phyloP scores from a whole-genome alignment of 441 rosid species.

The Populus hybrid region DNA sequence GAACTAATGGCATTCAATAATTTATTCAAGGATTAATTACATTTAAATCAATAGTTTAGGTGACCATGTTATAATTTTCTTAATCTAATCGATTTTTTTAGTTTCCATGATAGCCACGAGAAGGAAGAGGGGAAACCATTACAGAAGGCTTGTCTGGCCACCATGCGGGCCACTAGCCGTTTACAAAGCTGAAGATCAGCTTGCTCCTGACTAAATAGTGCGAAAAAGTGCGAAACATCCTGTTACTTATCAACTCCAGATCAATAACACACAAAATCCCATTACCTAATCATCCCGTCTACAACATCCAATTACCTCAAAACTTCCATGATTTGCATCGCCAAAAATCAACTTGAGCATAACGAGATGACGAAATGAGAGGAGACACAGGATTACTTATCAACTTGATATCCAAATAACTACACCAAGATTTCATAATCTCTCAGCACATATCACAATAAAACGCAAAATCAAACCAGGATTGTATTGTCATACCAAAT shows the following conservation, averaged over 20 bases:
- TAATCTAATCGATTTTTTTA: no score
- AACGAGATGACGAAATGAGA: neutral
- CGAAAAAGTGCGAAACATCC: neutral
- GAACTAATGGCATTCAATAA: no score
- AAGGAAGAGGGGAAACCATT: no score
- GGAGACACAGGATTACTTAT: neutral
- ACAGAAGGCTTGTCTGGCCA: no score
- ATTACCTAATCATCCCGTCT: neutral
- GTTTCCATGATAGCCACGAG: no score
- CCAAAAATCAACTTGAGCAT: neutral
- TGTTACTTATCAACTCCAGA: neutral
- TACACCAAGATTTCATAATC: neutral
- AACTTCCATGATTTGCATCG: neutral
- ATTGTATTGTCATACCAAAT: neutral
- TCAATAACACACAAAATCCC: neutral
- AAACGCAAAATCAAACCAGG: neutral
- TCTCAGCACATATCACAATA: neutral
- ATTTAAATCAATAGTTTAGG: neutral
- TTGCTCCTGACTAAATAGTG: neutral
- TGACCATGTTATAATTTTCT: neutral
- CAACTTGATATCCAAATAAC: neutral
- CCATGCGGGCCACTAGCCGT: neutral
- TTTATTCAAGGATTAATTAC: neutral
- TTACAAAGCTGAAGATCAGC: neutral
- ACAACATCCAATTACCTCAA: neutral